Evolutionary conservation across 805 yeast genomes (phyloP), one percentile per base, ranked within the genome.

Genomic region (Candida jianshihensis): DNA sequence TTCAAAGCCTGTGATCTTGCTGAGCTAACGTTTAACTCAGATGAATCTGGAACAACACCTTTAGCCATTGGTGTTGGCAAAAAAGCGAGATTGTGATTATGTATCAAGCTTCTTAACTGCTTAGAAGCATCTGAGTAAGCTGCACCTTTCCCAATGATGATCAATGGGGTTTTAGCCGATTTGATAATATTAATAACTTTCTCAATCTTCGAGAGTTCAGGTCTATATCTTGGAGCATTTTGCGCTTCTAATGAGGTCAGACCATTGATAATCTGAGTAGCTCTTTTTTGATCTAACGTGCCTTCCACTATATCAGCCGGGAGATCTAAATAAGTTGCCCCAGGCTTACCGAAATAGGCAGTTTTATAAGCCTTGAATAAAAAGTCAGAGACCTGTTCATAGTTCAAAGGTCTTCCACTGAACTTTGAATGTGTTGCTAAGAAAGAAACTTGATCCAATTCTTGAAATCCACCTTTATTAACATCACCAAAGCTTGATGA

Each of bases 21-120:
- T 3, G 84, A 75, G 0, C 82, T 71, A 12, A 75, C 66, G 44
- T 80, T 80, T 22, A 65, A 50, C 0, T 47, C 48, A 27, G 59
- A 54, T 4, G 55, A 44, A 49, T 81, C 89, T 3, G 73, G 61
- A 1, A 81, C 57, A 1, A 80, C 73, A 9, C 89, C 89, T 54
- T 81, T 81, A 1, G 83, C 89, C 89, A 81, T 81, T 4, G 89
- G 87, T 0, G 88, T 80, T 9, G 88, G 85, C 33, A 81, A 49
- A 45, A 81, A 81, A 1, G 81, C 74, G 2, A 80, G 34, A 9
- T 60, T 48, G 35, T 74, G 70, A 1, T 36, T 26, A 6, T 51
- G 35, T 15, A 80, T 64, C 34, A 81, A 63, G 0, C 44, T 27
- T 2, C 70, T 54, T 8, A 80, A 40, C 3, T 53, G 49, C 1